Base-by-base conservation (phyloP, 2,329 filamentous ascomycete species). In the Diaporthe citrichinensis region DNA sequence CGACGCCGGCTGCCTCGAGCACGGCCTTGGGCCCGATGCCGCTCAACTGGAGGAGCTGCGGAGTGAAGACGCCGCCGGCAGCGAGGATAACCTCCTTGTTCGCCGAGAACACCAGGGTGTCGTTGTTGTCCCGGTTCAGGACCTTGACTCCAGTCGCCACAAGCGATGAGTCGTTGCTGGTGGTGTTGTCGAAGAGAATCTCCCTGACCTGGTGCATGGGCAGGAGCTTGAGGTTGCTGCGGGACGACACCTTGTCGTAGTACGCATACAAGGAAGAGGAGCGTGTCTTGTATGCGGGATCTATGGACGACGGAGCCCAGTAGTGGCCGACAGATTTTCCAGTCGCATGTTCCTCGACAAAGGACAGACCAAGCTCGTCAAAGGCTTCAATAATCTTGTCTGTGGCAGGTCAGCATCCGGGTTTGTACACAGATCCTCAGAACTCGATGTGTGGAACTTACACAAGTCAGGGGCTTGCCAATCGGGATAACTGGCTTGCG, bases 391-490 rank as follows among this genome's bases (percentile, higher is more conserved):
- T 65, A 15, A 65, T 31, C 61, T 65, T 65, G 41, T 65, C 61
- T 65, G 41, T 49, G 41, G 5, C 25, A 15, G 28, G 28, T 65
- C 41, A 65, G 61, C 1, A 2, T 49, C 61, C 10, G 5, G 8
- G 34, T 17, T 17, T 25, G 10, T n/a, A 65, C 10, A 0, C 28
- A 34, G 9, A 49, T 17, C 0, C 41, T 65, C 61, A 34, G 2
- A 49, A 6, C 17, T 14, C 17, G 17, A 17, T 8, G 2, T 49
- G 20, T n/a, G n/a, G n/a, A n/a, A n/a, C 61, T 17, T 49, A 49
- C 61, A 65, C 61, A 65, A 15, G 44, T 65, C 61, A 49, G 61
- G 61, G 17, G 61, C 61, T 65, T 65, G 61, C 61, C 61, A 65
- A 1, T 65, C 61, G 44, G 61, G 61, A 46, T 65, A 65, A 28